A percentile compares a stretch with the other conserved stretches of the same genome.
These are phyloP conservation scores for Chlorophyllum brunneum DNA, from an alignment of 768 basidiomycete genomes.

Conservation along the genomic window DNA sequence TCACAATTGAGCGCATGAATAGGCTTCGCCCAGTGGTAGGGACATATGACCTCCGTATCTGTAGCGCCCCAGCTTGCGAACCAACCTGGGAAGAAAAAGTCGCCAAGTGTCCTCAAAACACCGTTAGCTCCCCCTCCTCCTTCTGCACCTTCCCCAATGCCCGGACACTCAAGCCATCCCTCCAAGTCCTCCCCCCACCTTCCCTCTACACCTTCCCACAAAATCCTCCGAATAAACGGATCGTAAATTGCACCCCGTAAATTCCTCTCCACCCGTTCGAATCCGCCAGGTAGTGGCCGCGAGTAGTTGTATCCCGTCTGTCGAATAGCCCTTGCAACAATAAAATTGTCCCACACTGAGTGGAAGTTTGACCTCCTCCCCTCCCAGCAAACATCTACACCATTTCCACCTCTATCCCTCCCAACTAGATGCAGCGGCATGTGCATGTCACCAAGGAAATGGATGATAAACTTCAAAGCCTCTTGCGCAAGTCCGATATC, in stretches of 20 bases:
- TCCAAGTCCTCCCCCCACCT: conserved; percentile 6
- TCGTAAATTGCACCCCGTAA: conserved; percentile 84
- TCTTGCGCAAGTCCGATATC: conserved; percentile 47
- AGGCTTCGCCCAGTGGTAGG: conserved; percentile 72
- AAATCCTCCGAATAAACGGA: conserved; percentile 54
- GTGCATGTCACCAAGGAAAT: conserved; percentile 92
- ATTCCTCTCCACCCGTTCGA: conserved; percentile 46
- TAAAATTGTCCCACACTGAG: conserved; percentile 79
- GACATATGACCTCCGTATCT: conserved; percentile 50
- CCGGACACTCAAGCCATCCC: conserved; percentile 13
- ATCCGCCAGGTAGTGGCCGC: conserved; percentile 51
- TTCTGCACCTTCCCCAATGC: neutral
- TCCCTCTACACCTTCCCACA: conserved; percentile 9
- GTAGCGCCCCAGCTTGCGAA: conserved; percentile 18
- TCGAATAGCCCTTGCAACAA: conserved; percentile 82
- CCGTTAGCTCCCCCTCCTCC: neutral
- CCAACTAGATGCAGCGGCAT: conserved; percentile 91
- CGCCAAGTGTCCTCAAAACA: neutral
- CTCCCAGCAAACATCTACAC: conserved; percentile 69
- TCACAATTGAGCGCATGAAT: conserved; percentile 80
- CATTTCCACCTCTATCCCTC: conserved; percentile 85
- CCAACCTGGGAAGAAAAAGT: conserved; percentile 11
- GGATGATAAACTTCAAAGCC: conserved; percentile 88
- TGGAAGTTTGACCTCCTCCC: conserved; percentile 76
- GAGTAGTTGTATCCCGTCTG: conserved; percentile 75